A percentile compares a stretch with the other conserved stretches of the same genome.
phyloP scores from a whole-genome alignment of 2,329 filamentous ascomycete species.

The Leptographium procerum region DNA sequence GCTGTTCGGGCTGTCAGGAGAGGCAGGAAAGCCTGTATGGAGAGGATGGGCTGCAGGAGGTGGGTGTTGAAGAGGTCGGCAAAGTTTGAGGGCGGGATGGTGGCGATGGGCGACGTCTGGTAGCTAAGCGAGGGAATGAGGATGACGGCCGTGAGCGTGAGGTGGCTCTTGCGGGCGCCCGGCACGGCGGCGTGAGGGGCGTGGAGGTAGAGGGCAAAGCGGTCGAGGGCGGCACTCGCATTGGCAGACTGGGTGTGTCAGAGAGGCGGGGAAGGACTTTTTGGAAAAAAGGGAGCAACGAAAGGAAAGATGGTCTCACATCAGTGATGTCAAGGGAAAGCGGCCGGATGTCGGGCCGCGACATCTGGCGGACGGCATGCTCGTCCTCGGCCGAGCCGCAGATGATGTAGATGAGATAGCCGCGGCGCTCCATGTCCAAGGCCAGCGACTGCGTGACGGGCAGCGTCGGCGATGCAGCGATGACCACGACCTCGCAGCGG shows the following conservation, averaged over 20 bases:
- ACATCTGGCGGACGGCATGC: slow-evolving; percentile 60
- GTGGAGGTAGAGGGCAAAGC: slow-evolving; percentile 60
- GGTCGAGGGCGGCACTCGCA: slow-evolving; percentile 57
- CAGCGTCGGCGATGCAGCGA: slow-evolving; percentile 79
- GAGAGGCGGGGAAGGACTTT: neutral
- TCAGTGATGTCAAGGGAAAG: slow-evolving; percentile 75
- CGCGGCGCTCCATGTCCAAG: slow-evolving; percentile 77
- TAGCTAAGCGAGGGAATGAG: slow-evolving; percentile 74
- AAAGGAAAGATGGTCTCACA: slow-evolving; percentile 36
- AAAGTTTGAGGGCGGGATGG: slow-evolving; percentile 72
- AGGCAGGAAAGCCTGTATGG: slow-evolving; percentile 79
- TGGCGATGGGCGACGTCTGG: slow-evolving; percentile 73
- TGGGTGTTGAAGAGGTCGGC: slow-evolving; percentile 88
- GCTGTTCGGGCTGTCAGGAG: slow-evolving; percentile 54
- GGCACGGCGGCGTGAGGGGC: slow-evolving; percentile 66
- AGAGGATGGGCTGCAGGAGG: slow-evolving; percentile 78
- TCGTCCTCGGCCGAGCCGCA: slow-evolving; percentile 82
- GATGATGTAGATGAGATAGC: slow-evolving; percentile 88
- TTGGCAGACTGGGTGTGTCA: slow-evolving; percentile 44
- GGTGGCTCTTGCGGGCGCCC: slow-evolving; percentile 62
- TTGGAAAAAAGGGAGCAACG: neutral
- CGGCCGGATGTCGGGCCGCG: slow-evolving; percentile 70
- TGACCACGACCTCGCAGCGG: slow-evolving; percentile 73
- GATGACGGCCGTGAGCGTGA: slow-evolving; percentile 69
- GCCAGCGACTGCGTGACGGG: slow-evolving; percentile 75